Evolutionary conservation across 1,139 yeast species (phyloP).

Genomic region (Arxiozyma telluris): DNA sequence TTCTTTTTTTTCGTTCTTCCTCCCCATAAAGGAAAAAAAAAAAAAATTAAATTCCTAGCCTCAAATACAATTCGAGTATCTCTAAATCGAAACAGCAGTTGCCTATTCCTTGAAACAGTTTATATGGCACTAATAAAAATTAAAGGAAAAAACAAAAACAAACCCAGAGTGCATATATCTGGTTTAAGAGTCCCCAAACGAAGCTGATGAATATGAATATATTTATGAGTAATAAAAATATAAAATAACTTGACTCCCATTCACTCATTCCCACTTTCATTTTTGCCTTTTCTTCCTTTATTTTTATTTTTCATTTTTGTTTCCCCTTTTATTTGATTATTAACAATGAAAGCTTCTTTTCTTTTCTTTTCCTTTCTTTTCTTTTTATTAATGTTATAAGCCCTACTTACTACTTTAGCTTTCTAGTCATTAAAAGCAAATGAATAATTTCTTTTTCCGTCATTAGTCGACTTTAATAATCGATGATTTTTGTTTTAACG

Average conservation of each 20-base stretch:
- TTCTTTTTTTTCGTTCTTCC: too few species aligned
- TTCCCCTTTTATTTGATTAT: neutral
- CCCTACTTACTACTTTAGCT: neutral
- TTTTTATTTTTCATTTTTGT: neutral
- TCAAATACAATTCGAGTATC: too few species aligned
- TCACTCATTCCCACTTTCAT: neutral
- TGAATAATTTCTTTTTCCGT: conserved; percentile 5
- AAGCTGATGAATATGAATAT: conserved; percentile 1
- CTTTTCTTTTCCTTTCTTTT: too few species aligned
- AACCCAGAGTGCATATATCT: neutral
- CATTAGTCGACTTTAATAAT: conserved; percentile 21
- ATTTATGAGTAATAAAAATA: neutral
- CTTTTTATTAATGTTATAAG: neutral
- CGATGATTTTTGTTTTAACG: conserved; percentile 29
- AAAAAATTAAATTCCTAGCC: neutral
- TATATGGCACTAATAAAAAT: neutral
- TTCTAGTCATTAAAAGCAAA: neutral
- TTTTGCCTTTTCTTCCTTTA: neutral
- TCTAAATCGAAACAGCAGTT: neutral
- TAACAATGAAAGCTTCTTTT: neutral
- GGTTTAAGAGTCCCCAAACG: neutral
- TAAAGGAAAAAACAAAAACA: neutral
- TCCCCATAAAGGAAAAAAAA: too few species aligned
- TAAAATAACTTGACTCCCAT: neutral
- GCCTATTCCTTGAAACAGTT: neutral